phyloP scores from a whole-genome alignment of 352 stramenopile genomes.

The Phytophthora macrochlamydospora region DNA sequence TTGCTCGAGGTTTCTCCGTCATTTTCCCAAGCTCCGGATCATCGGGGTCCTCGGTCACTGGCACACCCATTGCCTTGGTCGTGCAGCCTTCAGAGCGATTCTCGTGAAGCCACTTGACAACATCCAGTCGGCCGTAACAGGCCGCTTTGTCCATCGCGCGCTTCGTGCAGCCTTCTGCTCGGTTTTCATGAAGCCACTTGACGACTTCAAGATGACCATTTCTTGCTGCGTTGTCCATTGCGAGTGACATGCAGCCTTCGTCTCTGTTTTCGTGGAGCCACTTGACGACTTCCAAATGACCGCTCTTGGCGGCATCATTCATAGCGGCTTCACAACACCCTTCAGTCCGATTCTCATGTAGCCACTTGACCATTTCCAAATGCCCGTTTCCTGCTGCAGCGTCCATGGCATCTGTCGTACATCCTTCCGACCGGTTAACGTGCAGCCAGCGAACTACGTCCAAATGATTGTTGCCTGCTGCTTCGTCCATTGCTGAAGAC shows the following conservation, averaged over 20 bases:
- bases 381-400: background rate
- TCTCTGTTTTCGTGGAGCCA: background rate
- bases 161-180: background rate
- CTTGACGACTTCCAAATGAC: background rate
- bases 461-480: background rate
- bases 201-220: background rate
- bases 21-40: no score
- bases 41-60: no score
- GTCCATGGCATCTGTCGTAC: background rate
- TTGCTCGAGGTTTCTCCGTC: no score
- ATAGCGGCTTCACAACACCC: background rate
- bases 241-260: background rate
- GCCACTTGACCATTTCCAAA: background rate
- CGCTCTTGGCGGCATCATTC: background rate
- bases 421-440: background rate
- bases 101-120: no score
- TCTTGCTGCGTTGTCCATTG: background rate
- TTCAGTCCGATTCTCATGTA: background rate
- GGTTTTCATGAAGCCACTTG: background rate
- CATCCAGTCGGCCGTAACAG: no score
- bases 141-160: no score
- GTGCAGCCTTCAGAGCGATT: no score
- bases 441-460: background rate
- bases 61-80: no score
- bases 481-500: background rate